Evolutionary conservation across 371 early-diverging fungal species (phyloP).

Genomic region (Haplosporangium sp.): DNA sequence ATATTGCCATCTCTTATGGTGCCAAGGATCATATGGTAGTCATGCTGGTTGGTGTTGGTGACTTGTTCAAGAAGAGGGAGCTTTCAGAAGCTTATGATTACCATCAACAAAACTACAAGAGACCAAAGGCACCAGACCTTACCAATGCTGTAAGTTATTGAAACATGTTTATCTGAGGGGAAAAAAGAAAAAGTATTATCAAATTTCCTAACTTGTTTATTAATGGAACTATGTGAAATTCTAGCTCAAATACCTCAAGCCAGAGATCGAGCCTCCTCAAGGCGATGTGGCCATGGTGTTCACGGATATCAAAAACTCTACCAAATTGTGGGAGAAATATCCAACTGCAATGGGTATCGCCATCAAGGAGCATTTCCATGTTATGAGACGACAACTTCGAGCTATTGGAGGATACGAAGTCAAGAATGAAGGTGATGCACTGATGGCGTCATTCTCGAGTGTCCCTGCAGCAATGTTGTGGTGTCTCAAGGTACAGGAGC

Average conservation of each 20-base stretch:
- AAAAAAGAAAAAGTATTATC: too few relatives aligned
- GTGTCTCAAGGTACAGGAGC: slow-evolving; percentile 91
- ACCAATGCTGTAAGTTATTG: slow-evolving; percentile 62
- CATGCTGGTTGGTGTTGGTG: slow-evolving; percentile 87
- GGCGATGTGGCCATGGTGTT: slow-evolving; percentile 92
- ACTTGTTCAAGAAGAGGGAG: slow-evolving; percentile 66
- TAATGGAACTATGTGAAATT: neutral
- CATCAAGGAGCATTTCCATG: slow-evolving; percentile 88
- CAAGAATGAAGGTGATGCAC: slow-evolving; percentile 97
- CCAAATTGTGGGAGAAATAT: slow-evolving; percentile 92
- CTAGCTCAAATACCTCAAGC: slow-evolving; percentile 72
- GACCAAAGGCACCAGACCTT: slow-evolving; percentile 54
- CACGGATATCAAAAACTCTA: slow-evolving; percentile 96
- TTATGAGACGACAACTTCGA: slow-evolving; percentile 87
- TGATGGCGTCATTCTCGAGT: slow-evolving; percentile 95
- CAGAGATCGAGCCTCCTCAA: slow-evolving; percentile 88
- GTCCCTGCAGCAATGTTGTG: slow-evolving; percentile 89
- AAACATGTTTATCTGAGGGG: too few relatives aligned
- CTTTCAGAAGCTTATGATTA: slow-evolving; percentile 14
- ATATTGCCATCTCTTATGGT: slow-evolving; percentile 91
- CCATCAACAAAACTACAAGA: slow-evolving; percentile 36
- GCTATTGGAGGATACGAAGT: slow-evolving; percentile 96
- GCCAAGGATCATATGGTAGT: slow-evolving; percentile 83
- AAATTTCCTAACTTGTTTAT: too few relatives aligned
- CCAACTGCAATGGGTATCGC: slow-evolving; percentile 91